Evolutionary conservation across 2,329 filamentous ascomycete genomes (phyloP), one percentile per base, ranked within the genome.

Genomic region (Cordyceps tenuipes): DNA sequence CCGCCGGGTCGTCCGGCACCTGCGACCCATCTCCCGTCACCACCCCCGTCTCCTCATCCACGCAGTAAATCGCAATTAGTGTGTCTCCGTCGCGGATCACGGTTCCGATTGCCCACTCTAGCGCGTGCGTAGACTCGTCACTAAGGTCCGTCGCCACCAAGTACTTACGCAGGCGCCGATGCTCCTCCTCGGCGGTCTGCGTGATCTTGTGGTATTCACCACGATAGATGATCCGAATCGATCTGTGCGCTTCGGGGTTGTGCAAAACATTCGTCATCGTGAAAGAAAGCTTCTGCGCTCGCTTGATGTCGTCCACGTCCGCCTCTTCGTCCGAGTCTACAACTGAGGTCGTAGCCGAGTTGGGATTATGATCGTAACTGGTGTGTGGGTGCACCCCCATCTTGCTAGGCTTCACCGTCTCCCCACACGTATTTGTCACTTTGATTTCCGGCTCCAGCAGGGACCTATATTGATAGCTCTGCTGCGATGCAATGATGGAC

Each of bases 101-200:
- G 0, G 93, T 97, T 8, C 94, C 94, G 60, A 99, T 92, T 0
- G 93, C 94, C 94, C 94, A 99, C 72, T 99, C 94, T 36, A 99
- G 79, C 1, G 94, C 94, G 71, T 97, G 95, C 7, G 90, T 90
- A 5, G 93, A 92, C 75, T 99, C 94, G 43, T 94, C 90, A 66
- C 92, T 97, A 3, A 97, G 77, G 72, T 99, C 94, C 0, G 91
- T 97, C 3, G 94, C 93, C n/a, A 97, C 91, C 17, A 99, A 77
- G 70, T 97, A 99, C 68, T 94, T 95, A 57, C 94, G 84, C 62
- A 93, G 83, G 57, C 89, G 84, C 54, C 89, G 85, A 54, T 90
- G 81, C 57, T 91, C 90, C 13, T 90, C 88, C 60, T 92, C 86
- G 0, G 89, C 89, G 68, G 92, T 86, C 64, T 87, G 82, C 48